Base-by-base conservation (phyloP, 2,329 filamentous ascomycete genomes). In the Colletotrichum siamense region DNA sequence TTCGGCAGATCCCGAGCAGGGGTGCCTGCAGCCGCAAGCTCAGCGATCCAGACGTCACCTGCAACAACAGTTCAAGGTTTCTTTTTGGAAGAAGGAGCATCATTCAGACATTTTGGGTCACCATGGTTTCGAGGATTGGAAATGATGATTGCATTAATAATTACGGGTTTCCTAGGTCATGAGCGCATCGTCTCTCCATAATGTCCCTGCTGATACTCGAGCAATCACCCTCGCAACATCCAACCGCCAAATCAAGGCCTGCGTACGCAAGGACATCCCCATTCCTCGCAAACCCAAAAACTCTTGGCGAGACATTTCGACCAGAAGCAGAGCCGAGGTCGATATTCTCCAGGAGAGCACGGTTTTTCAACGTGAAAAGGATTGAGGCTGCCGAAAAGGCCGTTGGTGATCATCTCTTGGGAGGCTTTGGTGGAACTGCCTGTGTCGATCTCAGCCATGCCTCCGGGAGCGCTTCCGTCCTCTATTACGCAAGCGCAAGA, bases 1-100 rank as follows among this genome's bases (percentile, higher is more conserved):
- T 52, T 63, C 24, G 55, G 62, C 18, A 63, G 36, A n/a, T 49
- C 36, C 69, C 69, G 63, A 55, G 55, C 73, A 68, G 73, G 62
- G 72, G 10, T 67, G 34, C 34, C 32, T 61, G 18, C 44, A 12
- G 15, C 26, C 12, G 18, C 52, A 34, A 22, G 64, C 68, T 49
- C 18, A 5, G 5, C n/a, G 44, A 18, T 65, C 10, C 9, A 57
- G 30, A n/a, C n/a, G 32, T 70, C 63, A 36, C n/a, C 59, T 34
- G 9, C 24, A 62, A 16, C 18, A 49, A 49, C 44, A 13, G 4
- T 16, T 18, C 24, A 59, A 13, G 8, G 55, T 13, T 16, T 28
- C 9, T 5, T 28, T 28, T 59, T 9, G 13, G 52, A 5, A 10
- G 4, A 24, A 22, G 24, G 55, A 28, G 26, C 55, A 18, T 59